Percentiles rank a stretch among this genome's conserved stretches.
Evolutionary conservation across 2,329 filamentous ascomycete genomes (phyloP).

Genomic region (Aspergillus novoparasiticus): DNA sequence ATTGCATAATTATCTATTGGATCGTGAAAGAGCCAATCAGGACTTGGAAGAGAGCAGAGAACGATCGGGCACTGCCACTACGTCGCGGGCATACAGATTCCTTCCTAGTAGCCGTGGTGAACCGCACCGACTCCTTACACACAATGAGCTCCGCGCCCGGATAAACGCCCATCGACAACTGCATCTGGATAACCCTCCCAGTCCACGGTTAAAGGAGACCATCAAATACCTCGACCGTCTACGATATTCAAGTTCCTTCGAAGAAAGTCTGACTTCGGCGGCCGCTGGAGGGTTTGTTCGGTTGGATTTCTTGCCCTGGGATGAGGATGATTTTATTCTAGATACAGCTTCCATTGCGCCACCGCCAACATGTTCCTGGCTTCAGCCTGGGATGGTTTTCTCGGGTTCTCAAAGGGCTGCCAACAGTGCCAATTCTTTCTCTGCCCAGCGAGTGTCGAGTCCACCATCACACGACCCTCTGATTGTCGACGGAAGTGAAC

Average conservation of each 20-base stretch:
- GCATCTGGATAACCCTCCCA: conserved; percentile 37
- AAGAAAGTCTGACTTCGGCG: conserved; percentile 58
- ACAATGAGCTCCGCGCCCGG: conserved; percentile 38
- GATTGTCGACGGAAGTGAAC: conserved; percentile 39
- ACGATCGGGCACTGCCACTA: conserved; percentile 10
- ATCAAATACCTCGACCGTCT: conserved; percentile 65
- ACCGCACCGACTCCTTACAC: conserved; percentile 31
- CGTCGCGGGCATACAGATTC: conserved; percentile 35
- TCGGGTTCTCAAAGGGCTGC: conserved; percentile 63
- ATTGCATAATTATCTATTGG: conserved; percentile 44
- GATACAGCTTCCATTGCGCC: conserved; percentile 55
- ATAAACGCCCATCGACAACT: conserved; percentile 40
- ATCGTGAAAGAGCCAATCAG: conserved; percentile 32
- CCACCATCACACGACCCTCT: conserved; percentile 35
- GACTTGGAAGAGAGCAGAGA: conserved; percentile 29
- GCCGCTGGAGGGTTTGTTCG: conserved; percentile 56
- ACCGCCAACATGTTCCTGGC: conserved; percentile 61
- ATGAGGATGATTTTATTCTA: conserved; percentile 60
- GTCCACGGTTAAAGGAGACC: conserved; percentile 55
- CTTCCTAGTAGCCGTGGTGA: conserved; percentile 33
- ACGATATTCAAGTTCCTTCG: conserved; percentile 54
- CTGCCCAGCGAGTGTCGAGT: conserved; percentile 33
- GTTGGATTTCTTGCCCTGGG: conserved; percentile 56
- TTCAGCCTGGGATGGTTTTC: conserved; percentile 63
- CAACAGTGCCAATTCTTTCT: conserved; percentile 31